Base-by-base conservation (phyloP, 768 basidiomycete genomes). In the Tricholoma terreum region DNA sequence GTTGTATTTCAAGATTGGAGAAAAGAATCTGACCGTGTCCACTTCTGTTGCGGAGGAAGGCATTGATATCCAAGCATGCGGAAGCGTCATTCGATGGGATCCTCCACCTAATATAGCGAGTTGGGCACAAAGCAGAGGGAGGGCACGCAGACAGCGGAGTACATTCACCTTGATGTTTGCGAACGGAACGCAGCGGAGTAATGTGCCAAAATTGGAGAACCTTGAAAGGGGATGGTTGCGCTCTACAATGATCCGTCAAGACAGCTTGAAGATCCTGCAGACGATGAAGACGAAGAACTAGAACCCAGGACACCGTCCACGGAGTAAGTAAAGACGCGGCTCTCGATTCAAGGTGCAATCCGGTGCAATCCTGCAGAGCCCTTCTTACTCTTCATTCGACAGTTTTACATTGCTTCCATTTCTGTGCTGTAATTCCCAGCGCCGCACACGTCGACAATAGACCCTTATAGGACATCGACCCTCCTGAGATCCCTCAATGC, bases 11-110 rank as follows among this genome's bases (percentile, higher is more conserved):
- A 77, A 80, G 49, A 76, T 78, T 1, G 90, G 90, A 6, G 82
- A 84, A 49, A 85, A 82, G 72, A 89, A 89, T 60, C 72, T 92
- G 0, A 80, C 93, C 54, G 69, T 93, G 3, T 84, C 87, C 1
- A 92, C 92, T 0, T 75, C 86, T 0, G 90, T 94, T 2, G 92
- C 92, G 0, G 92, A 94, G 65, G 92, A 94, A 68, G 92, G 91
- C 0, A 79, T 94, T 30, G 92, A 94, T 62, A 90, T 88, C 45
- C 88, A 85, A 65, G 86, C 87, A 3, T 94, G 91, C 65, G 85
- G 89, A 8, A 84, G 85, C 54, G 90, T 94, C 57, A 83, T 93
- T 50, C 84, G 92, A 14, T 94, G 91, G 81, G 89, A 94, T 62
- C 74, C 76, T 0, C 84, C 90, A 0, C 73, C 73, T 17, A 92